A percentile compares a stretch with the other conserved stretches of the same genome.
Conservation (phyloP, 2,329 filamentous ascomycete genomes). For the Hypoxylon sp. region DNA sequence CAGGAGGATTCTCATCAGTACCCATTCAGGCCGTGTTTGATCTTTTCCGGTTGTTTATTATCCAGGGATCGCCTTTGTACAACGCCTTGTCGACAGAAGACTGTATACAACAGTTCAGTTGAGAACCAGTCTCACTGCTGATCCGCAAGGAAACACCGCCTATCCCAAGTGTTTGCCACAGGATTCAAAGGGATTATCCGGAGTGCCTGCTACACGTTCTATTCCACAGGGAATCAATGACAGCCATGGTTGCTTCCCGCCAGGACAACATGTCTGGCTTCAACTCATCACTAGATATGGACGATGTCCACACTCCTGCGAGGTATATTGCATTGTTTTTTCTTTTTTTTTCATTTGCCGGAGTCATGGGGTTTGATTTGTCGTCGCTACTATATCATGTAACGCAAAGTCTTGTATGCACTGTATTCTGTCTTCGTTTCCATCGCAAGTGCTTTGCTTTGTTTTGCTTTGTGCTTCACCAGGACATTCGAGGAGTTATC, state of each 20-base stretch:
- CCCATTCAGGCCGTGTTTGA: constrained; percentile 47
- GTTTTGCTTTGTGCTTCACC: constrained; percentile 25
- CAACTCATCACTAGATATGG: constrained; percentile 68
- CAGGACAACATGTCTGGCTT: constrained; percentile 68
- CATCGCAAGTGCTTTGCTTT: constrained; percentile 49
- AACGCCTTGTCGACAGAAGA: constrained; percentile 47
- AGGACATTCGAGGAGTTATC: constrained; percentile 38
- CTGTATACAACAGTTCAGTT: constrained; percentile 43
- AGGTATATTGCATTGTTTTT: constrained; percentile 73
- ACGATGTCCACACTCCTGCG: constrained; percentile 72
- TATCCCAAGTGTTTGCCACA: constrained; percentile 55
- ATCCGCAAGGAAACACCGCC: constrained; percentile 46
- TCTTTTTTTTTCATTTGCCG: constrained; percentile 58
- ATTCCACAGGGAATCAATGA: constrained; percentile 63
- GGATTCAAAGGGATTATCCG: constrained; percentile 55
- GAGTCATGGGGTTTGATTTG: constrained; percentile 61
- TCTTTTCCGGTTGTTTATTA: constrained; percentile 47
- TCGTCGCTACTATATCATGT: constrained; percentile 46
- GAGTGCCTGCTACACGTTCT: constrained; percentile 47
- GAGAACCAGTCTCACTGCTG: constrained; percentile 51
- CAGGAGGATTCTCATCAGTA: constrained; percentile 41
- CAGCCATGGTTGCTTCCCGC: constrained; percentile 64
- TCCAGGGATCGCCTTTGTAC: constrained; percentile 47
- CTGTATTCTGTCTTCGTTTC: constrained; percentile 45
- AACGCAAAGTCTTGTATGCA: constrained; percentile 53